Conservation (phyloP, 2,329 filamentous ascomycete species). For the Aspergillus pseudoglaucus region DNA sequence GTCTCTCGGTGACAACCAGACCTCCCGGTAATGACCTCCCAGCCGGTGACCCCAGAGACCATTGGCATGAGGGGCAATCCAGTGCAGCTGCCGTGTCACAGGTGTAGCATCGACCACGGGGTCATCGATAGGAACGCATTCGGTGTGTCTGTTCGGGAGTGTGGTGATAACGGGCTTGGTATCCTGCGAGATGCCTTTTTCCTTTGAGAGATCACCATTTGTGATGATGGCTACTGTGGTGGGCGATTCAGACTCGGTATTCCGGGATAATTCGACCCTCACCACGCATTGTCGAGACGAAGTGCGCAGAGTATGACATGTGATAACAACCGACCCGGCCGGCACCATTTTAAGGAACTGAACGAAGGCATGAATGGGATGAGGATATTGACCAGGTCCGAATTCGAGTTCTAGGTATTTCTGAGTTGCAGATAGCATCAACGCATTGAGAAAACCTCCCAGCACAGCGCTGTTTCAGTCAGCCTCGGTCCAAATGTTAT, state of each 20-base stretch:
- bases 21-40: conserved; percentile 16
- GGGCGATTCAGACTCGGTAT: background rate
- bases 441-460: conserved; percentile 14
- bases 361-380: conserved; percentile 15
- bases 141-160: conserved; percentile 9
- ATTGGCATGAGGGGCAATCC: conserved; percentile 12
- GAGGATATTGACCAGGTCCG: conserved; percentile 7
- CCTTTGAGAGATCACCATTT: conserved; percentile 11
- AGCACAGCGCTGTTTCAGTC: conserved; percentile 15
- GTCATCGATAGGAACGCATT: conserved; percentile 15
- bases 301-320: conserved; percentile 9
- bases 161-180: background rate
- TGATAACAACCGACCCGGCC: conserved; percentile 9
- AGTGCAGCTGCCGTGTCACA: conserved; percentile 15
- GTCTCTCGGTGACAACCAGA: conserved; percentile 18
- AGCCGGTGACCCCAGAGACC: conserved; percentile 18
- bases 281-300: conserved; percentile 15
- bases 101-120: conserved; percentile 17
- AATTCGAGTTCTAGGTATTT: conserved; percentile 10
- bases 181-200: conserved; percentile 11
- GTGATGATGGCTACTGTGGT: conserved; percentile 12
- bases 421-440: conserved; percentile 13
- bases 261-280: conserved; percentile 8
- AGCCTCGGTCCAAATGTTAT: background rate
- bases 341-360: conserved; percentile 15